Base-by-base conservation (phyloP, 345 rosid species). In the Lepidium africanum region DNA sequence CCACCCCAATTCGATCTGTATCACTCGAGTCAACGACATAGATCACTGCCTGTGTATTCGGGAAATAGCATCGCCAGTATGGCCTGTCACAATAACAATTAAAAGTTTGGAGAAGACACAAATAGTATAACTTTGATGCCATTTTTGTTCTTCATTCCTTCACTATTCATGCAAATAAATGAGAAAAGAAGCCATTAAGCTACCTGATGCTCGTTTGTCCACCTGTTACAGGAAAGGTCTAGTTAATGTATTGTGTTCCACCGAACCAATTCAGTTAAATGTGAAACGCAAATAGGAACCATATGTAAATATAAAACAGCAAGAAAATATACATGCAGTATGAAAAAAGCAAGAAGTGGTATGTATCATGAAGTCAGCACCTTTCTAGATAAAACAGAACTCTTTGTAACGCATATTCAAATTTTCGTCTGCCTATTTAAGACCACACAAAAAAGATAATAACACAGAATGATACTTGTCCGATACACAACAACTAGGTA, bases 41-140 rank as follows among this genome's bases (percentile, higher is more conserved):
- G 41, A 84, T 80, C 38, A 77, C 71, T 56, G 81, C 77, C 71
- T 74, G 77, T 10, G 77, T 70, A 77, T 80, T 84, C 4, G 85
- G 86, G 56, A 82, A 86, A 79, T 84, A 86, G 67, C 88, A 86
- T 72, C 88, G 78, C 91, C 91, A 86, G 62, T 84, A 82, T 55
- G 91, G 88, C 79, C n/a, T n/a, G n/a, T n/a, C n/a, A n/a, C n/a
- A n/a, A n/a, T n/a, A n/a, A n/a, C n/a, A n/a, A n/a, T n/a, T n/a
- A n/a, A n/a, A n/a, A n/a, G n/a, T n/a, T n/a, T n/a, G n/a, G n/a
- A n/a, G n/a, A n/a, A n/a, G n/a, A n/a, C n/a, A n/a, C n/a, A n/a
- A n/a, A n/a, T n/a, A n/a, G n/a, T n/a, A n/a, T n/a, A n/a, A n/a
- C n/a, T n/a, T n/a, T n/a, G n/a, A n/a, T n/a, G n/a, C n/a, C n/a